A percentile compares a stretch with the other conserved stretches of the same genome.
These are phyloP conservation scores for Pythium aphanidermatum DNA, from an alignment of 352 stramenopile genomes.

Conservation along the genomic window DNA sequence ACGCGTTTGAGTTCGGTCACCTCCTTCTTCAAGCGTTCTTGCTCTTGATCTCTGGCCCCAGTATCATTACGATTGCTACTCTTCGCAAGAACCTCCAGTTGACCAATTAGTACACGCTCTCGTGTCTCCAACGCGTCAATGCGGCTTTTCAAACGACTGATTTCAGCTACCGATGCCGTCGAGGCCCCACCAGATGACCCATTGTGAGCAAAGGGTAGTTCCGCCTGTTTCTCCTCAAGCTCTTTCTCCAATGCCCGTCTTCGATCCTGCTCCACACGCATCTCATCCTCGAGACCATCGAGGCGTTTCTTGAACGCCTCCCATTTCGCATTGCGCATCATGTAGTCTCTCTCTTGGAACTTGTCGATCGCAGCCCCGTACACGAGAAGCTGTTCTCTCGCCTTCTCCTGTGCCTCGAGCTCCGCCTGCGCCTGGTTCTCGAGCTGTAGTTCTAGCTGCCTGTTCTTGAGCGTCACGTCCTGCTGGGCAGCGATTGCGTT, in stretches of 20 bases:
- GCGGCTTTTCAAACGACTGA: slow-evolving; percentile 38
- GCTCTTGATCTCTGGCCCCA: slow-evolving; percentile 22
- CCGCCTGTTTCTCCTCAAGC: slow-evolving; percentile 38
- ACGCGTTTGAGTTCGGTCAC: slow-evolving; percentile 12
- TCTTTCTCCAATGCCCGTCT: slow-evolving; percentile 59
- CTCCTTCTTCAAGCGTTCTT: slow-evolving; percentile 19
- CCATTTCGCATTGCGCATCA: slow-evolving; percentile 54
- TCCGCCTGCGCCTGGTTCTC: slow-evolving; percentile 37
- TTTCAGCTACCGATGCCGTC: slow-evolving; percentile 19
- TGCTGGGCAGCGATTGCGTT: slow-evolving; percentile 41
- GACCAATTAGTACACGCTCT: slow-evolving; percentile 53
- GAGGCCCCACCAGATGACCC: slow-evolving; percentile 2
- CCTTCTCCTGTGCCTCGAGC: slow-evolving; percentile 27
- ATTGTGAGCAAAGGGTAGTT: slow-evolving; percentile 27
- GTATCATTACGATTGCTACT: slow-evolving; percentile 21
- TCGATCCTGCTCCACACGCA: slow-evolving; percentile 42
- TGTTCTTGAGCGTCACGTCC: slow-evolving; percentile 38
- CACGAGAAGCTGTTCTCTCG: slow-evolving; percentile 28
- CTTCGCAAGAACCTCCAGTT: slow-evolving; percentile 31
- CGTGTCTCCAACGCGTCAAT: slow-evolving; percentile 65
- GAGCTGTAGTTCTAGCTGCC: slow-evolving; percentile 54
- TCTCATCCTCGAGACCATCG: slow-evolving; percentile 56
- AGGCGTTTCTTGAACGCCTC: slow-evolving; percentile 69
- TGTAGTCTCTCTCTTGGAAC: slow-evolving; percentile 53
- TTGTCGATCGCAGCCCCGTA: slow-evolving; percentile 41